phyloP scores from a whole-genome alignment of 2,329 filamentous ascomycete species.

The Sordariomycetes sp. region DNA sequence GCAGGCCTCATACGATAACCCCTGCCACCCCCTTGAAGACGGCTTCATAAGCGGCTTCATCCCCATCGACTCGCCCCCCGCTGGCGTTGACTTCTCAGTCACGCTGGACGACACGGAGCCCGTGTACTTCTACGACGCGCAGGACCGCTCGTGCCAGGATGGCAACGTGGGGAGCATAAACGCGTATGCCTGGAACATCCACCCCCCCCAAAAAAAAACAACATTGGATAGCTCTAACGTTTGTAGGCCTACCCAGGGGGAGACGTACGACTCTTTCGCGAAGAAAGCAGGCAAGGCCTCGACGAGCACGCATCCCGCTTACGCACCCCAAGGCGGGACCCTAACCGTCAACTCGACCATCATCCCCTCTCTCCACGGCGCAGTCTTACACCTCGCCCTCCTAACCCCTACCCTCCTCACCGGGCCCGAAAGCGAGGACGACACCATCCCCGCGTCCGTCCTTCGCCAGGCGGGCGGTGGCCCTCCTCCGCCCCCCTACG shows the following conservation, averaged over 20 bases:
- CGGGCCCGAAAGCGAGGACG: constrained; percentile 14
- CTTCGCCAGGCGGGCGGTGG: constrained; percentile 16
- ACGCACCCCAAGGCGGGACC: constrained; percentile 18
- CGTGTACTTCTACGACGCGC: constrained; percentile 24
- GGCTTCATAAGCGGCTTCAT: constrained; percentile 25
- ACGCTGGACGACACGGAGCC: constrained; percentile 17
- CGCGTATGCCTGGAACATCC: constrained; percentile 9
- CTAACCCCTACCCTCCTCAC: constrained; percentile 12
- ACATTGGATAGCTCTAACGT: background rate
- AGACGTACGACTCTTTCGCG: constrained; percentile 11
- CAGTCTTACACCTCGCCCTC: constrained; percentile 13
- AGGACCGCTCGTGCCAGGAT: constrained; percentile 19
- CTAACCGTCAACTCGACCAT: constrained; percentile 18
- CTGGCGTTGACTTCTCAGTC: constrained; percentile 18
- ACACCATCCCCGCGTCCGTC: constrained; percentile 3
- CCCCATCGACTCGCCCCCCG: constrained; percentile 16
- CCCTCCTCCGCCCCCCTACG: constrained; percentile 16
- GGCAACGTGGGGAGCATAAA: constrained; percentile 37
- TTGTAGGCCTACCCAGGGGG: constrained; percentile 10
- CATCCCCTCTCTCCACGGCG: constrained; percentile 13
- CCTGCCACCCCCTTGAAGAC: constrained; percentile 21
- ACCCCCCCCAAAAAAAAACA: too few relatives aligned
- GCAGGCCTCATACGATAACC: constrained; percentile 24
- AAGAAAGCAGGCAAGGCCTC: constrained; percentile 15
- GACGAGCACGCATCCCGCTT: constrained; percentile 17